Conservation (phyloP, 2,329 filamentous ascomycete genomes). For the Calycina marina region DNA sequence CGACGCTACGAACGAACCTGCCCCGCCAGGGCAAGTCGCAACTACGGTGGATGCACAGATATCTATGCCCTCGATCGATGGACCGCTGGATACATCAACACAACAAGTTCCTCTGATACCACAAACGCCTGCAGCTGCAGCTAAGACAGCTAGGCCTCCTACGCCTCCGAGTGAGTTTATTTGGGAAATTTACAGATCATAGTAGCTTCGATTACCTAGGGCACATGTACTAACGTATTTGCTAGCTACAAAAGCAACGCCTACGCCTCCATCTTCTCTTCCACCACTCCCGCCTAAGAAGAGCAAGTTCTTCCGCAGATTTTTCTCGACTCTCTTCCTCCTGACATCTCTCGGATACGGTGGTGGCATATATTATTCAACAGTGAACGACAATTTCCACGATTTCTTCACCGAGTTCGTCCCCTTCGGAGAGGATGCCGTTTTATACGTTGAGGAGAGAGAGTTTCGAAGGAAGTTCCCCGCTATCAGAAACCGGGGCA, state of each 20-base stretch:
- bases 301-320: slow-evolving; percentile 56
- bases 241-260: slow-evolving; percentile 6
- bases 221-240: no score
- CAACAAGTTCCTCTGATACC: slow-evolving; percentile 32
- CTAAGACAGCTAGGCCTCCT: slow-evolving; percentile 24
- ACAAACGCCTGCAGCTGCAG: slow-evolving; percentile 25
- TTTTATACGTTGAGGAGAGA: slow-evolving; percentile 88
- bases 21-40: slow-evolving; percentile 21
- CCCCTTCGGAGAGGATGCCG: slow-evolving; percentile 84
- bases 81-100: slow-evolving; percentile 26
- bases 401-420: slow-evolving; percentile 98
- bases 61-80: slow-evolving; percentile 20
- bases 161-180: slow-evolving; percentile 10
- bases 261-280: slow-evolving; percentile 26
- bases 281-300: slow-evolving; percentile 36
- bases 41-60: slow-evolving; percentile 11
- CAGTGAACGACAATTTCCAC: slow-evolving; percentile 94
- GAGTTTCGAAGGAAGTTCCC: slow-evolving; percentile 84
- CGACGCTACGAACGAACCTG: slow-evolving; percentile 23
- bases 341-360: slow-evolving; percentile 68
- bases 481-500: slow-evolving; percentile 23
- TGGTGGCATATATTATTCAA: slow-evolving; percentile 82
- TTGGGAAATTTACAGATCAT: not conserved
- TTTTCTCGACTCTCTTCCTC: slow-evolving; percentile 61
- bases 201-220: not conserved